Percentiles rank a stretch among this genome's conserved stretches.
phyloP scores from a whole-genome alignment of 1,284 basidiomycete species.

The Ustilago hordei region DNA sequence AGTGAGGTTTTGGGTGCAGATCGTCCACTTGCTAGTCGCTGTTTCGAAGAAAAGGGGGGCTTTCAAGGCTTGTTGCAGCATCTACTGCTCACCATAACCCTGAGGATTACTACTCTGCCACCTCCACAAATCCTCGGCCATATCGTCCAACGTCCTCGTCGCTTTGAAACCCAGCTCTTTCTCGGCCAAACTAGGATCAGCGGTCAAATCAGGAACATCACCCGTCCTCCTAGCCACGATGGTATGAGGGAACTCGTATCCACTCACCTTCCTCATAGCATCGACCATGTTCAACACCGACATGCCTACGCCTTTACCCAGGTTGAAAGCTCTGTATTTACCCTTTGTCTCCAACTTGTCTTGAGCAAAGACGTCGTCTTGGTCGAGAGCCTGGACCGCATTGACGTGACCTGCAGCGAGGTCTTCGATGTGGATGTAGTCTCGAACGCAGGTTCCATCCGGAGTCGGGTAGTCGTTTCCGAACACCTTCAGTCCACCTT shows the following conservation, averaged over 20 bases:
- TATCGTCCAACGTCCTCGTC: conserved; percentile 69
- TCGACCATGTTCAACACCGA: conserved; percentile 93
- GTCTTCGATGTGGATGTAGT: conserved; percentile 97
- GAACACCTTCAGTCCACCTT: conserved; percentile 87
- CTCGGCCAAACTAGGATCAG: conserved; percentile 89
- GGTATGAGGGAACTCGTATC: conserved; percentile 81
- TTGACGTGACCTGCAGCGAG: conserved; percentile 92
- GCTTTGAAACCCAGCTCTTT: conserved; percentile 95
- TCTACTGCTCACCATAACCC: conserved; percentile 65
- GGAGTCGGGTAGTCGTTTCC: conserved; percentile 97
- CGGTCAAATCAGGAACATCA: conserved; percentile 96
- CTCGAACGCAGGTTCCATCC: conserved; percentile 84
- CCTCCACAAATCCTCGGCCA: conserved; percentile 67
- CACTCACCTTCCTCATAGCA: conserved; percentile 92
- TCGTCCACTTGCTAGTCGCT: no score
- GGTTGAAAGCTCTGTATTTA: conserved; percentile 91
- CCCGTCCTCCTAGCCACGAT: conserved; percentile 87
- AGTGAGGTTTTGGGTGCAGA: no score
- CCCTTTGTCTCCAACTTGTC: conserved; percentile 70
- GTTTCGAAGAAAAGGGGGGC: background rate
- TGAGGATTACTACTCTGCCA: conserved; percentile 71
- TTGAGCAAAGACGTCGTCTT: conserved; percentile 73
- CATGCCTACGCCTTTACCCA: conserved; percentile 92
- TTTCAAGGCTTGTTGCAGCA: background rate
- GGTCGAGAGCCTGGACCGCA: conserved; percentile 85